These are phyloP conservation scores for Neurospora crassa DNA, from an alignment of 2,329 filamentous ascomycete genomes.

Conservation along the genomic window DNA sequence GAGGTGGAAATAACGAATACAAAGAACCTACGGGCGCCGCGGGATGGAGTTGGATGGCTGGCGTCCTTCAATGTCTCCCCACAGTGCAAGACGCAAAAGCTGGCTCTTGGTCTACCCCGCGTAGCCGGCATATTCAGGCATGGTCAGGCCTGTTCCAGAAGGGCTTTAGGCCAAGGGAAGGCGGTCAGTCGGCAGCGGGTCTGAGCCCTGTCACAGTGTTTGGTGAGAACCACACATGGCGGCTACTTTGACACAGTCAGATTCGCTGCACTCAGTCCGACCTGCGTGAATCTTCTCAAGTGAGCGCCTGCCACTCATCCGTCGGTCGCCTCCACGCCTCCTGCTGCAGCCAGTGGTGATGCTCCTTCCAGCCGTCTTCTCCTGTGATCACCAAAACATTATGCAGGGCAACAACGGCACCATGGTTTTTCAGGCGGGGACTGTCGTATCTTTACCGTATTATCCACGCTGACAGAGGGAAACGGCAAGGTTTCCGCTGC, in stretches of 20 bases:
- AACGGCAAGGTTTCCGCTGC: background rate
- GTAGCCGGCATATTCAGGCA: background rate
- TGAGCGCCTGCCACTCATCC: background rate
- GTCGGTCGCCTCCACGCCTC: background rate
- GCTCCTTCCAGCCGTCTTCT: background rate
- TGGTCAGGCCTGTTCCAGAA: background rate
- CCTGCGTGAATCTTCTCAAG: background rate
- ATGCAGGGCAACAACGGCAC: background rate
- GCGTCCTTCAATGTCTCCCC: background rate
- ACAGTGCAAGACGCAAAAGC: background rate
- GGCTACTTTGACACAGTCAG: background rate
- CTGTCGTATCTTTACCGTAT: background rate
- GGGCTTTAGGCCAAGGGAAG: background rate
- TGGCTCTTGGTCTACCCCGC: background rate
- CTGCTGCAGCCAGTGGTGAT: background rate
- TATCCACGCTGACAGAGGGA: background rate
- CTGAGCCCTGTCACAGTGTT: background rate
- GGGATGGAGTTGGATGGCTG: background rate
- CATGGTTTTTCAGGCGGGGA: background rate
- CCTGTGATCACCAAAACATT: background rate
- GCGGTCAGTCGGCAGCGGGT: background rate
- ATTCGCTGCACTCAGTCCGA: background rate
- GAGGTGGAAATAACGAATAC: background rate
- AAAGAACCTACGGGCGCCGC: background rate
- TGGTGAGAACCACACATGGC: background rate